Conservation (phyloP, 352 stramenopile genomes). For the Phytophthora pseudosyringae region DNA sequence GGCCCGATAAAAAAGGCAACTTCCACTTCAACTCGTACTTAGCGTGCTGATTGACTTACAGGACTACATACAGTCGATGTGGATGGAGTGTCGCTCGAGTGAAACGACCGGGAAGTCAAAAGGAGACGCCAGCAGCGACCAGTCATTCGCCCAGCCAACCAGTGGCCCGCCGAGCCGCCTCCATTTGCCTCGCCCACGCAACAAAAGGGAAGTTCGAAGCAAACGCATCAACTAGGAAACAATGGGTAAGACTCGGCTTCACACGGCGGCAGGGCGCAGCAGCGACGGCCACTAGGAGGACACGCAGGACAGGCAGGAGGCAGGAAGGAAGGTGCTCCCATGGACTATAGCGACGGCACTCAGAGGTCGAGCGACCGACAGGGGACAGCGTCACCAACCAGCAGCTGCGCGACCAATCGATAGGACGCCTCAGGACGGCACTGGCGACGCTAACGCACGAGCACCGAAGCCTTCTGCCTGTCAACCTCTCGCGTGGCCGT, state of each 20-base stretch:
- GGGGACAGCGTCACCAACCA: too few relatives aligned
- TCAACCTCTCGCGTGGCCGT: too few relatives aligned
- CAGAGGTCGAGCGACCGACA: neutral
- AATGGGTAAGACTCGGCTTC: constrained; percentile 53
- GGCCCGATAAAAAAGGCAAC: constrained; percentile 23
- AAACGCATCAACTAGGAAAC: constrained; percentile 69
- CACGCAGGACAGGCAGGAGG: constrained; percentile 2
- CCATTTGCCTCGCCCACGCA: constrained; percentile 39
- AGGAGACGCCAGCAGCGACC: constrained; percentile 22
- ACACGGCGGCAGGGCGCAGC: neutral
- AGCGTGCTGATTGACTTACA: neutral
- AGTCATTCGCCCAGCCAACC: constrained; percentile 50
- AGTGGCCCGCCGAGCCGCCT: constrained; percentile 35
- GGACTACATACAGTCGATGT: constrained; percentile 2
- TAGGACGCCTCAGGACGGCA: neutral
- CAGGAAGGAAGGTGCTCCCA: neutral
- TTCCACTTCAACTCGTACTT: constrained; percentile 13
- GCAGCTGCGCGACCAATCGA: neutral
- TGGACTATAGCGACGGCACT: neutral
- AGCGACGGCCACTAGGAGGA: neutral
- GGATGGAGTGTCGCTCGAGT: constrained; percentile 36
- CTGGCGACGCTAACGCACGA: neutral
- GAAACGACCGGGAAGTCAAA: constrained; percentile 12
- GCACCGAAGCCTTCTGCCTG: neutral
- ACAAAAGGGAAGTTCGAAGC: constrained; percentile 78